Conservation (phyloP, 1,139 yeast species). For the Meyerozyma carpophila region DNA sequence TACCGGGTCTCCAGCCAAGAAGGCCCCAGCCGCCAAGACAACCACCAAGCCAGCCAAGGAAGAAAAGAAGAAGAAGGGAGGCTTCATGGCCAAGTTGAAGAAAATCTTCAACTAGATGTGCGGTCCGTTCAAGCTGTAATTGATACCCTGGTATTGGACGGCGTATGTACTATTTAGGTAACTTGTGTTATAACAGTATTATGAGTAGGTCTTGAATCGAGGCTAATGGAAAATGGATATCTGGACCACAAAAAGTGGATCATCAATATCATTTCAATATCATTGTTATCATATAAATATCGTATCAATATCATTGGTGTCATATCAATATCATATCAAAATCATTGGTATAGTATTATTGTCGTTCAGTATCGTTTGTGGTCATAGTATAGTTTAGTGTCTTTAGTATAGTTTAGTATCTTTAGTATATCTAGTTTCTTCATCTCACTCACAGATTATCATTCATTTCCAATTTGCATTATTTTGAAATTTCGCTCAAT, state of each 20-base stretch:
- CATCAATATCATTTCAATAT: no score
- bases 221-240: no score
- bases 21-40: slow-evolving; percentile 4
- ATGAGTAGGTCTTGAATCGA: neutral
- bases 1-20: slow-evolving; percentile 5
- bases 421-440: no score
- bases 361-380: no score
- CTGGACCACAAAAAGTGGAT: no score
- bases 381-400: no score
- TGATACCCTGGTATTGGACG: neutral
- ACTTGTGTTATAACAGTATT: slow-evolving; percentile 1
- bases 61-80: slow-evolving; percentile 11
- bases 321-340: no score
- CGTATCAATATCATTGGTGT: neutral
- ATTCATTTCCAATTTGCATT: neutral
- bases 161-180: neutral
- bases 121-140: neutral
- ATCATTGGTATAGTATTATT: no score
- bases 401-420: no score
- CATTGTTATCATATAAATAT: neutral
- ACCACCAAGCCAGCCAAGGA: slow-evolving; percentile 3
- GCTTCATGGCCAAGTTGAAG: slow-evolving; percentile 14
- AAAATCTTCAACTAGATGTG: slow-evolving; percentile 3
- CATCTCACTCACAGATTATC: neutral
- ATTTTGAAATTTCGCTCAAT: neutral